Percentiles rank a stretch among this genome's conserved stretches.
phyloP scores from a whole-genome alignment of 2,329 filamentous ascomycete species.

The Sphaerulina musiva region DNA sequence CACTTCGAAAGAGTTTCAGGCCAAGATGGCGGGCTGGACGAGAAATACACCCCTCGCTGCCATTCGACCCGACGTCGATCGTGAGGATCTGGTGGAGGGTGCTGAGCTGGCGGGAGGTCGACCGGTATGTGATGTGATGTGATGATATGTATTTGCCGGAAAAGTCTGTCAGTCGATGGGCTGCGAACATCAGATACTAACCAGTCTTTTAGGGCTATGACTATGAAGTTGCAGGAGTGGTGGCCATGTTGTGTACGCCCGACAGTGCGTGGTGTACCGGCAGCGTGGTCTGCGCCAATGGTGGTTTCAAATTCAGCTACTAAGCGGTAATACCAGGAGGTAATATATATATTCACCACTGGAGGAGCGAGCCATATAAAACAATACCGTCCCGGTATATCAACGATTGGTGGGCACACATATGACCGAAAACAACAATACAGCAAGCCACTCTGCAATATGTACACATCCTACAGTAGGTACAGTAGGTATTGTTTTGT shows the following conservation, averaged over 20 bases:
- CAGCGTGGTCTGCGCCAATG: constrained; percentile 72
- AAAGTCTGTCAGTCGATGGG: background rate
- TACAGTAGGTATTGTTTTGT: background rate
- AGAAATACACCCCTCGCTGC: constrained; percentile 59
- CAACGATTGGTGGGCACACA: too few species aligned
- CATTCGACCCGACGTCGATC: constrained; percentile 56
- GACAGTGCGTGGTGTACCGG: constrained; percentile 73
- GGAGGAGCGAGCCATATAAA: too few species aligned
- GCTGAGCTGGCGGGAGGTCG: constrained; percentile 48
- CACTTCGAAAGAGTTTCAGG: constrained; percentile 53
- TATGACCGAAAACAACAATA: background rate
- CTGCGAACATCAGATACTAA: constrained; percentile 21
- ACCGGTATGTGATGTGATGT: constrained; percentile 40
- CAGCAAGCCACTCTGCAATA: constrained; percentile 14
- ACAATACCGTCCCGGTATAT: too few species aligned
- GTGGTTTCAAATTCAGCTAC: constrained; percentile 59
- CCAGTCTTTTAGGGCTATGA: constrained; percentile 48
- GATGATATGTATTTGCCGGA: too few species aligned
- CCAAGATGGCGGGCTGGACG: constrained; percentile 54
- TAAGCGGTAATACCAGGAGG: constrained; percentile 4
- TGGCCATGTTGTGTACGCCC: constrained; percentile 65
- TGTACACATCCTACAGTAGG: constrained; percentile 13
- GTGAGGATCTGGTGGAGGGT: constrained; percentile 47
- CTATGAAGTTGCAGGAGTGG: constrained; percentile 65
- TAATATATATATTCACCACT: too few species aligned